Evolutionary conservation across 352 stramenopile genomes (phyloP).

Genomic region (Globisporangium carolinianum): DNA sequence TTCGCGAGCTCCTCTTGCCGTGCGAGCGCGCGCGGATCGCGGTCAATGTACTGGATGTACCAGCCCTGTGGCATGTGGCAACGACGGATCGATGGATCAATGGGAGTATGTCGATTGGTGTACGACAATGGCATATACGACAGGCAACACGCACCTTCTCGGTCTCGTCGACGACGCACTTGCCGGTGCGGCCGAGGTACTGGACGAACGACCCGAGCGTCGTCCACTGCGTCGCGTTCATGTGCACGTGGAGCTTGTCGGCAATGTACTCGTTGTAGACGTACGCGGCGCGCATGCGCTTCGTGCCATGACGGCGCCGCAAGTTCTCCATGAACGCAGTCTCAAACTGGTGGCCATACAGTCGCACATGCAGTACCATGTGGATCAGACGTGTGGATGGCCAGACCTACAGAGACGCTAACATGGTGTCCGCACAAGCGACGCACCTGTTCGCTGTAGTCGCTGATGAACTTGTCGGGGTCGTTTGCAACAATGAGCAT

Average conservation of each 20-base stretch:
- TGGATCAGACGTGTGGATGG: background rate
- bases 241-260: slow-evolving; percentile 99
- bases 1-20: slow-evolving; percentile 83
- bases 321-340: slow-evolving; percentile 93
- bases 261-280: slow-evolving; percentile 99
- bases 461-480: slow-evolving; percentile 91
- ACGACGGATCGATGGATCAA: too few species aligned
- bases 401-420: background rate
- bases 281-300: slow-evolving; percentile 94
- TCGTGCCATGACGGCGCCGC: slow-evolving; percentile 91
- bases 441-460: slow-evolving; percentile 73
- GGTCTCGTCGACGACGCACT: slow-evolving; percentile 96
- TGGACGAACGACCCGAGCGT: slow-evolving; percentile 97
- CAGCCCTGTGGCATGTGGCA: slow-evolving; percentile 53
- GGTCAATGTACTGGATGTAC: slow-evolving; percentile 96
- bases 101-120: too few species aligned
- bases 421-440: background rate
- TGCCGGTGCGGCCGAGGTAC: slow-evolving; percentile 96
- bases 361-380: background rate
- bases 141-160: slow-evolving; percentile 66
- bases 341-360: slow-evolving; percentile 86
- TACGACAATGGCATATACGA: too few species aligned
- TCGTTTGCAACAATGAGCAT: slow-evolving; percentile 98
- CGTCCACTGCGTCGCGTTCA: slow-evolving; percentile 99
- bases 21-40: slow-evolving; percentile 88